phyloP scores from a whole-genome alignment of 2,329 filamentous ascomycete genomes.

The Raffaelea deltoideospora region DNA sequence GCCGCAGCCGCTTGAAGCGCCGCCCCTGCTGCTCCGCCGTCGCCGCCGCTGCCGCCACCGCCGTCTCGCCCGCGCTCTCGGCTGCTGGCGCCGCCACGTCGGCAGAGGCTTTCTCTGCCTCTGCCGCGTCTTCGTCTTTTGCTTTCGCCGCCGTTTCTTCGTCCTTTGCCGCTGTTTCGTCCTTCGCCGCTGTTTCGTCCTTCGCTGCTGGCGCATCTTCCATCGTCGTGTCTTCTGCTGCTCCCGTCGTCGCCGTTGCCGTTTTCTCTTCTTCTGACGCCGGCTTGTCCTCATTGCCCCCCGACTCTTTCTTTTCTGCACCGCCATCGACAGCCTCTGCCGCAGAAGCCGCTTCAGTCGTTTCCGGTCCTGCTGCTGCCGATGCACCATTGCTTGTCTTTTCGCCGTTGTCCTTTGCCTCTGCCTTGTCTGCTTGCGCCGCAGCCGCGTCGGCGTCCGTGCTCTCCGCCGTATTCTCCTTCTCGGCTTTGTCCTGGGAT shows the following conservation, averaged over 20 bases:
- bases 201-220: conserved; percentile 2
- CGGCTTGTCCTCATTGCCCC: no score
- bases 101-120: conserved; percentile 2
- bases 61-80: conserved; percentile 7
- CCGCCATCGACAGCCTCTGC: not conserved
- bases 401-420: not conserved
- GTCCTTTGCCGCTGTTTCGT: not conserved
- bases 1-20: conserved; percentile 25
- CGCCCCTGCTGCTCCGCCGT: conserved; percentile 8
- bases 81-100: not conserved
- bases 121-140: conserved; percentile 1
- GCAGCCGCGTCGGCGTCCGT: not conserved
- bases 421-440: not conserved
- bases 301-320: not conserved
- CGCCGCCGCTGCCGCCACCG: conserved; percentile 5
- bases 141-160: not conserved
- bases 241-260: not conserved
- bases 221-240: conserved; percentile 4
- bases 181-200: not conserved
- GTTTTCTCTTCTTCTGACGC: not conserved
- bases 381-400: no score
- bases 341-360: not conserved
- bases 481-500: not conserved
- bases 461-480: not conserved
- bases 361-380: not conserved